A percentile compares a stretch with the other conserved stretches of the same genome.
phyloP scores from a whole-genome alignment of 805 yeast species.

The Alloascoidea hylecoeti region DNA sequence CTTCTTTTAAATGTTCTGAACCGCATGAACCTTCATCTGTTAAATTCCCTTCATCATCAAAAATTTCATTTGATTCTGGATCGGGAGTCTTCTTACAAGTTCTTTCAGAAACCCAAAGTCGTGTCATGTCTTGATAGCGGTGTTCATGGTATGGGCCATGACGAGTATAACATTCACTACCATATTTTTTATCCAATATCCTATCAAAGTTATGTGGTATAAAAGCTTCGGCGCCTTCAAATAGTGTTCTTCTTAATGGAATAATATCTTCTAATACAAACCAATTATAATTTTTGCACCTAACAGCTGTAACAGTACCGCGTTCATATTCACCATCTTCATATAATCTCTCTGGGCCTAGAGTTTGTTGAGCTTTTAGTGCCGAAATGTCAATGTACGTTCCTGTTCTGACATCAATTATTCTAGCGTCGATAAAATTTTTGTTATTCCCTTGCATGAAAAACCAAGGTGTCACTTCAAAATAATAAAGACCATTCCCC shows the following conservation, averaged over 20 bases:
- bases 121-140: constrained; percentile 34
- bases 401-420: constrained; percentile 48
- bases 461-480: constrained; percentile 35
- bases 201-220: constrained; percentile 26
- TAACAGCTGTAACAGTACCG: constrained; percentile 13
- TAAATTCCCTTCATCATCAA: constrained; percentile 14
- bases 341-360: constrained; percentile 5
- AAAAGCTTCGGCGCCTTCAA: constrained; percentile 40
- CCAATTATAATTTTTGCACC: constrained; percentile 45
- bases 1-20: constrained; percentile 17
- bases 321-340: neutral
- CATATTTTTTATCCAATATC: constrained; percentile 24
- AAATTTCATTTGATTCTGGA: constrained; percentile 10
- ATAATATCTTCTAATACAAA: constrained; percentile 31
- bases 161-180: neutral
- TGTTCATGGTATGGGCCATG: constrained; percentile 23
- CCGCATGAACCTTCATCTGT: constrained; percentile 17
- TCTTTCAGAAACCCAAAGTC: constrained; percentile 34
- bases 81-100: no score
- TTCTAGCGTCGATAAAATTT: constrained; percentile 38
- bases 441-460: constrained; percentile 30
- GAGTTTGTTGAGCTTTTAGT: constrained; percentile 15
- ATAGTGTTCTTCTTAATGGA: constrained; percentile 38
- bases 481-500: constrained; percentile 26
- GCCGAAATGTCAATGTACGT: constrained; percentile 46